phyloP scores from a whole-genome alignment of 768 basidiomycete genomes.

The Sarcodon sp. region DNA sequence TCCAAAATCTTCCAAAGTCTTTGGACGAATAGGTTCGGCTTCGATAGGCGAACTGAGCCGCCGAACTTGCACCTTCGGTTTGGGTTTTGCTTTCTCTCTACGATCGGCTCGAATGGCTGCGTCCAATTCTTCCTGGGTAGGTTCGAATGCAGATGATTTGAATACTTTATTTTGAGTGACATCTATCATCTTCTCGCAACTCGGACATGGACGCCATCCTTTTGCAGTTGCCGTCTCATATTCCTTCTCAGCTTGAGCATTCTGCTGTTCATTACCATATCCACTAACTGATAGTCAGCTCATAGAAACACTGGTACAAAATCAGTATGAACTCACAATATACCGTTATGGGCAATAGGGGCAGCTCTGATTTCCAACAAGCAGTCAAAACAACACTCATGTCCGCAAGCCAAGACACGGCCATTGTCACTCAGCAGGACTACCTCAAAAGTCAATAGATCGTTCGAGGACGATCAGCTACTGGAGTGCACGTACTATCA shows the following conservation, averaged over 20 bases:
- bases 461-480: background rate
- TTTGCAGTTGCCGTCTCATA: constrained; percentile 44
- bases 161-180: constrained; percentile 38
- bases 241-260: constrained; percentile 37
- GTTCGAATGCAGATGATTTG: constrained; percentile 55
- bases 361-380: constrained; percentile 38
- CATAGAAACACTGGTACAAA: background rate
- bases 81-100: constrained; percentile 3
- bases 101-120: constrained; percentile 18
- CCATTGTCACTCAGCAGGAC: constrained; percentile 39
- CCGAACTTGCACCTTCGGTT: constrained; percentile 3
- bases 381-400: constrained; percentile 60
- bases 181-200: constrained; percentile 56
- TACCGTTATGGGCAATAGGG: constrained; percentile 40
- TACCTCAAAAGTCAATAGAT: constrained; percentile 8
- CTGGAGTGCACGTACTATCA: constrained; percentile 28
- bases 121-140: constrained; percentile 43
- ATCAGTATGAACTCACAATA: constrained; percentile 31
- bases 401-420: constrained; percentile 50
- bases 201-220: constrained; percentile 50
- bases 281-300: constrained; percentile 23
- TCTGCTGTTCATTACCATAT: constrained; percentile 40
- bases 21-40: background rate
- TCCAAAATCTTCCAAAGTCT: background rate
- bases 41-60: background rate